Evolutionary conservation across 192 early-diverging fungal species (phyloP), one percentile per base, ranked within the genome.

Genomic region (Fimicolochytrium jonesii): DNA sequence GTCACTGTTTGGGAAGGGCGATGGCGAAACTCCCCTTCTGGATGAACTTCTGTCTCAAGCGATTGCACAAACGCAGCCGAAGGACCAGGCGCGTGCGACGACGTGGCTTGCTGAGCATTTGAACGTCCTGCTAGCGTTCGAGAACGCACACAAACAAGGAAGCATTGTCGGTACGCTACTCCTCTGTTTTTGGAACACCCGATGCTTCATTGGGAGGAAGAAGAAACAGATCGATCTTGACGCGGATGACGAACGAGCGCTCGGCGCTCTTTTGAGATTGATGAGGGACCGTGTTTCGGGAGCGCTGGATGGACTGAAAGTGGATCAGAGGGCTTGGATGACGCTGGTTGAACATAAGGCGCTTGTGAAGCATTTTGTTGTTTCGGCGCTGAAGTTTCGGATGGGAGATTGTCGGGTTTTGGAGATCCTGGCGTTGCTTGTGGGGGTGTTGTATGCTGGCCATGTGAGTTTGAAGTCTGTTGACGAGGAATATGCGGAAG

Each of bases 351-450:
- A 58, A 7, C 6, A 23, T 15, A 15, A 17, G 28, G 58, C 10
- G 15, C 6, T 47, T 23, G n/a, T 58, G 22, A 66, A 66, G 47
- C 2, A 10, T 7, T 69, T 66, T 52, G 58, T 68, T 17, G 51
- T 57, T 33, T 32, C 64, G 6, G 34, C 58, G 9, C 34, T 74
- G 30, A 69, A 69, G 58, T 66, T 61, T 31, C 61, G 67, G 2
- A 6, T 74, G 3, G 56, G 34, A 11, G 67, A 74, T n/a, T n/a
- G n/a, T n/a, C n/a, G n/a, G n/a, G n/a, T n/a, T n/a, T n/a, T n/a
- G n/a, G n/a, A n/a, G n/a, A n/a, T n/a, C n/a, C n/a, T n/a, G n/a
- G n/a, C n/a, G n/a, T n/a, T n/a, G n/a, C n/a, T n/a, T n/a, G n/a
- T n/a, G n/a, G n/a, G n/a, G n/a, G n/a, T n/a, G 15, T 25, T 69